These are phyloP conservation scores for Penicillium subrubescens DNA, from an alignment of 495 filamentous ascomycete species.

Conservation along the genomic window DNA sequence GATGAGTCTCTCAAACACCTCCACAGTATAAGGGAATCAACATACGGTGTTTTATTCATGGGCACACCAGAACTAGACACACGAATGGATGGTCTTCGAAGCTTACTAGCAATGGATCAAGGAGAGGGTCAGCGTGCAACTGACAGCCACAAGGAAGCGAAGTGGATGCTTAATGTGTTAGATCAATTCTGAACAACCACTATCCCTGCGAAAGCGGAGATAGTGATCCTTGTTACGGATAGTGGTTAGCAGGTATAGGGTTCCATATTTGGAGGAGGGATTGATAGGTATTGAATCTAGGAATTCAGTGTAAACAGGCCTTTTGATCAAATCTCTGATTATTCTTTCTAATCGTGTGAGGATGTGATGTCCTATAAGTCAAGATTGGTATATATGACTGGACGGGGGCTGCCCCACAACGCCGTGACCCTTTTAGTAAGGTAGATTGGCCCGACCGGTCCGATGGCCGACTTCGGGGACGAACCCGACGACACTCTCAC, in stretches of 20 bases:
- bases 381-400: not conserved
- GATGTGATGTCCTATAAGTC: not conserved
- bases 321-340: no score
- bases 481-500: not conserved
- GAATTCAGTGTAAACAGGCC: not conserved
- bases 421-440: not conserved
- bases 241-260: no score
- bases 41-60: constrained; percentile 5
- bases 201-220: no score
- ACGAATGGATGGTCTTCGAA: not conserved
- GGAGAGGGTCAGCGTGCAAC: not conserved
- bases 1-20: not conserved
- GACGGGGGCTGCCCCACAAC: not conserved
- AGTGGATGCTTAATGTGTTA: constrained; percentile 3
- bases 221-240: no score
- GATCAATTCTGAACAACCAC: not conserved
- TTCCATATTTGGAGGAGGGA: no score
- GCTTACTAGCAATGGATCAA: not conserved
- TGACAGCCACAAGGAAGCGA: not conserved
- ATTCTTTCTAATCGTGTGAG: no score
- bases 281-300: not conserved
- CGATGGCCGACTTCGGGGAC: not conserved
- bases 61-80: constrained; percentile 10
- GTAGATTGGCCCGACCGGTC: not conserved
- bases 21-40: not conserved